Evolutionary conservation across 2,329 filamentous ascomycete genomes (phyloP).

Genomic region (Tolypocladium album): DNA sequence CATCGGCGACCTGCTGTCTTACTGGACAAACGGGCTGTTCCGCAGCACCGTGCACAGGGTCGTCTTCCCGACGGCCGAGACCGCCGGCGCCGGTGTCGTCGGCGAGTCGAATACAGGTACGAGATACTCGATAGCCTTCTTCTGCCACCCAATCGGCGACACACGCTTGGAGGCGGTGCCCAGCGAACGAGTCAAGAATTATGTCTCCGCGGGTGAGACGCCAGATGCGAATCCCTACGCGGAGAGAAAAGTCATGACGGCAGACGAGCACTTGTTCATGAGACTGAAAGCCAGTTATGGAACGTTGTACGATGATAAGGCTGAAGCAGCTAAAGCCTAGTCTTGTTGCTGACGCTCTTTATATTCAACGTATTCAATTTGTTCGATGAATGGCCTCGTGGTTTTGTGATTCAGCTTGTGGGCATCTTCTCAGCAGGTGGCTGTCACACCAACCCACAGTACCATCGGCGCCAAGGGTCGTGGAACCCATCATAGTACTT

Average conservation of each 20-base stretch:
- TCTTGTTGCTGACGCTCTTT: background rate
- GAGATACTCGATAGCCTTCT: slow-evolving; percentile 58
- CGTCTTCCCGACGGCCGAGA: slow-evolving; percentile 44
- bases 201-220: slow-evolving; percentile 19
- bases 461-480: slow-evolving; percentile 33
- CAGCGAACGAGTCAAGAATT: slow-evolving; percentile 42
- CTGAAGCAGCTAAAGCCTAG: background rate
- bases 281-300: slow-evolving; percentile 49
- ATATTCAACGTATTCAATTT: background rate
- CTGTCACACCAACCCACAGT: slow-evolving; percentile 27
- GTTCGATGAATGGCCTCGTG: background rate
- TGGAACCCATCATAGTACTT: slow-evolving; percentile 23
- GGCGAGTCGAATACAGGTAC: slow-evolving; percentile 39
- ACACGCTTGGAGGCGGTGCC: slow-evolving; percentile 47
- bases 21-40: slow-evolving; percentile 85
- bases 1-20: slow-evolving; percentile 59
- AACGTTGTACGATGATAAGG: slow-evolving; percentile 35
- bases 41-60: slow-evolving; percentile 86
- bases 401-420: background rate
- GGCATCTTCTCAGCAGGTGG: background rate
- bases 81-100: slow-evolving; percentile 10
- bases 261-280: slow-evolving; percentile 52
- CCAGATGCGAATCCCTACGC: slow-evolving; percentile 34
- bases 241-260: slow-evolving; percentile 47
- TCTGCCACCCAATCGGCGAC: slow-evolving; percentile 51